A percentile compares a stretch with the other conserved stretches of the same genome.
Evolutionary conservation across 805 yeast species (phyloP).

Genomic region (Saccharomycopsis fibuligera): DNA sequence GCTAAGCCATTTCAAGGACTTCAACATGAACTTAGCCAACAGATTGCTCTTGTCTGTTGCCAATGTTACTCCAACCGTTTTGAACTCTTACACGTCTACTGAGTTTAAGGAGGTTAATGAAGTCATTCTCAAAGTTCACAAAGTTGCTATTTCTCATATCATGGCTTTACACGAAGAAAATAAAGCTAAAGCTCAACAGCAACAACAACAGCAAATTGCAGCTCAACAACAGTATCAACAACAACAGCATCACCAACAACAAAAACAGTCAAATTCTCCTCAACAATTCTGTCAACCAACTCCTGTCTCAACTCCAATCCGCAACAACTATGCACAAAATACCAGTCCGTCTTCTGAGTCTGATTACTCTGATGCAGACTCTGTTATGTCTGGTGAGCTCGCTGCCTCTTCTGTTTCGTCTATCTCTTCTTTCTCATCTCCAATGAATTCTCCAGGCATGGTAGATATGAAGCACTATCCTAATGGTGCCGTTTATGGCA

Average conservation of each 20-base stretch:
- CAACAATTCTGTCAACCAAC: conserved; percentile 22
- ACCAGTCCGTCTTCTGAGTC: conserved; percentile 10
- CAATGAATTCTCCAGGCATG: conserved; percentile 15
- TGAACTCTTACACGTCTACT: conserved; percentile 16
- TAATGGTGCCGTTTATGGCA: not conserved
- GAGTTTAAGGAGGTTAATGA: conserved; percentile 17
- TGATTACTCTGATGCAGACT: conserved; percentile 19
- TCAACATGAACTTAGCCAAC: conserved; percentile 43
- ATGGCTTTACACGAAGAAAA: conserved; percentile 22
- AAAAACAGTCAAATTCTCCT: not conserved
- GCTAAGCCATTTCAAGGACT: conserved; percentile 43
- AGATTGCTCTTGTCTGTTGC: conserved; percentile 31
- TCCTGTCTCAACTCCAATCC: conserved; percentile 25
- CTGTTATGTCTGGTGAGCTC: conserved; percentile 15
- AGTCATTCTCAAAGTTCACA: conserved; percentile 18
- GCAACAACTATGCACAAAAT: conserved; percentile 20
- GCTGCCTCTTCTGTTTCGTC: conserved; percentile 37
- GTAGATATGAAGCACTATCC: not conserved
- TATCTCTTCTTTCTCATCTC: conserved; percentile 17
- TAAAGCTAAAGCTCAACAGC: conserved; percentile 4
- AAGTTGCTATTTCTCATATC: conserved; percentile 22
- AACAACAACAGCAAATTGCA: conserved; percentile 2
- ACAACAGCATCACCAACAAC: conserved; percentile 2
- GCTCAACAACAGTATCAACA: conserved; percentile 6
- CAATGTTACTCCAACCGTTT: conserved; percentile 19